phyloP scores from a whole-genome alignment of 257 asterid species.

The Nicotiana paniculata region DNA sequence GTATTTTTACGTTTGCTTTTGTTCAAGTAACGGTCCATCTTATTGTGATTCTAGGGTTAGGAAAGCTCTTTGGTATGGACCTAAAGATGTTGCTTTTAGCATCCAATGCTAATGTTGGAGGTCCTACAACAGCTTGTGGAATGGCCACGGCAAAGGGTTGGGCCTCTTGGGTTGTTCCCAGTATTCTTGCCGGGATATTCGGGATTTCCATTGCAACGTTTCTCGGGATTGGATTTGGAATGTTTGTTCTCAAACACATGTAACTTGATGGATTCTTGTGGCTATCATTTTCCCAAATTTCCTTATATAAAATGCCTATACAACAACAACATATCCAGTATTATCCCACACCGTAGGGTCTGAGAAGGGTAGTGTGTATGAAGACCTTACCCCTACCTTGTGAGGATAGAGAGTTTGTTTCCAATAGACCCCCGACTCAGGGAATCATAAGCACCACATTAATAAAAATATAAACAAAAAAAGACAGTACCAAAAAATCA shows the following conservation, averaged over 20 bases:
- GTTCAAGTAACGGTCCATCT: constrained; percentile 72
- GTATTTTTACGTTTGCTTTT: constrained; percentile 68
- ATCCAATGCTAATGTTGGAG: constrained; percentile 86
- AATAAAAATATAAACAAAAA: too few relatives aligned
- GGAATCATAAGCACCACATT: too few relatives aligned
- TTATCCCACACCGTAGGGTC: too few relatives aligned
- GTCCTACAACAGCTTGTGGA: constrained; percentile 84
- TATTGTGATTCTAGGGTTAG: constrained; percentile 46
- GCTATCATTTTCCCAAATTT: too few relatives aligned
- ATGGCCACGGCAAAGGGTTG: constrained; percentile 90
- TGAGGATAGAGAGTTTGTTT: too few relatives aligned
- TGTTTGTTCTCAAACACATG: constrained; percentile 45
- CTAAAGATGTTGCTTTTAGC: constrained; percentile 50
- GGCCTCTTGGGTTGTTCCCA: constrained; percentile 63
- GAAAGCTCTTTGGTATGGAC: constrained; percentile 47
- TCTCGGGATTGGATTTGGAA: constrained; percentile 71
- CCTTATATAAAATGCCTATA: too few relatives aligned
- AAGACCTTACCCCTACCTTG: too few relatives aligned
- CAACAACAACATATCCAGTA: too few relatives aligned
- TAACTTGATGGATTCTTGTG: background rate
- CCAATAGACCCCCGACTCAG: too few relatives aligned
- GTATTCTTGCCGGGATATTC: constrained; percentile 67
- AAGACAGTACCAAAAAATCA: too few relatives aligned
- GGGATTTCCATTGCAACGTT: constrained; percentile 73
- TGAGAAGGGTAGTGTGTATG: too few relatives aligned